phyloP scores from a whole-genome alignment of 2,329 filamentous ascomycete genomes.

The Ophiostoma triangulosporum region DNA sequence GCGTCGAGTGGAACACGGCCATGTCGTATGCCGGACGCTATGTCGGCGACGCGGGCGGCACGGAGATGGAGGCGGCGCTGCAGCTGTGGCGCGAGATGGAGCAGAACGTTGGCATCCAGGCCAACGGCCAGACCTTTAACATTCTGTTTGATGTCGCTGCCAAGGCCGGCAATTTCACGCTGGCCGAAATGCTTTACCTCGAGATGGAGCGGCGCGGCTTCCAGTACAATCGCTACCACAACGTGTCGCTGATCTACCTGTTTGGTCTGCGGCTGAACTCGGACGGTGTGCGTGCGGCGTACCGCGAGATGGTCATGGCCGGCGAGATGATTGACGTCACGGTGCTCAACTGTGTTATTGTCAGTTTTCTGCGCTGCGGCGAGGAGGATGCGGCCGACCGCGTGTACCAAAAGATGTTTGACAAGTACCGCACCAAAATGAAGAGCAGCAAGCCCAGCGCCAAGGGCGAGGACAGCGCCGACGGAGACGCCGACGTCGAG shows the following conservation, averaged over 20 bases:
- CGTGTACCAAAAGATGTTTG: constrained; percentile 76
- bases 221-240: constrained; percentile 62
- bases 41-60: constrained; percentile 40
- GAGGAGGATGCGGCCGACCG: constrained; percentile 66
- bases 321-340: constrained; percentile 82
- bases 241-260: constrained; percentile 71
- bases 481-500: neutral
- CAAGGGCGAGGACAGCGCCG: neutral
- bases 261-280: constrained; percentile 64
- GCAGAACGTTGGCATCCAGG: constrained; percentile 46
- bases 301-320: constrained; percentile 67
- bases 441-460: neutral
- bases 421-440: constrained; percentile 26
- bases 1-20: constrained; percentile 69
- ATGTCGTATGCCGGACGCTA: constrained; percentile 67
- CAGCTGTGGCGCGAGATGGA: constrained; percentile 88
- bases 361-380: constrained; percentile 59
- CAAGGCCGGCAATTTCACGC: constrained; percentile 67
- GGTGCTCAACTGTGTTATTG: constrained; percentile 76
- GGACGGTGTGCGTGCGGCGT: constrained; percentile 60
- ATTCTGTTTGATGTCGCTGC: constrained; percentile 81
- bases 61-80: constrained; percentile 55
- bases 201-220: constrained; percentile 65
- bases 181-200: constrained; percentile 72
- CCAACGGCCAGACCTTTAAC: constrained; percentile 76